Evolutionary conservation across 2,329 filamentous ascomycete species (phyloP).

Genomic region (Apiospora hydei): DNA sequence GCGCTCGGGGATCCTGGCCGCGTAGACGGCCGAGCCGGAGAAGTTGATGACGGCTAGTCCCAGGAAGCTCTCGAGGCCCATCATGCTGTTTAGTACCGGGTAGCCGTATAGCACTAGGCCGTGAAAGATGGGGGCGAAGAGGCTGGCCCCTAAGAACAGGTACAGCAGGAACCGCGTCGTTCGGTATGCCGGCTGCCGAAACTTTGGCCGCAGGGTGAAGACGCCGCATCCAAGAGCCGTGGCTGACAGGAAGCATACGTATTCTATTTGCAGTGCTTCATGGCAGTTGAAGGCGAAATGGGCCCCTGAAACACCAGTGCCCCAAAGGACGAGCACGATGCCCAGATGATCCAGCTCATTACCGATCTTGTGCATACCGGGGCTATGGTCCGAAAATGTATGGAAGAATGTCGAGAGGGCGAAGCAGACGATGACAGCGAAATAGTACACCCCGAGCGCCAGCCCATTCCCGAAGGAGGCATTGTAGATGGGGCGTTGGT

Average conservation of each 20-base stretch:
- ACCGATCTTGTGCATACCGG: conserved; percentile 36
- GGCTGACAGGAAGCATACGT: conserved; percentile 33
- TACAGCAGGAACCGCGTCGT: conserved; percentile 36
- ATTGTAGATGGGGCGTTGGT: not conserved
- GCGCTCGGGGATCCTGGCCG: conserved; percentile 38
- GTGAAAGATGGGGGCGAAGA: conserved; percentile 38
- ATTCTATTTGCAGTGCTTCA: conserved; percentile 28
- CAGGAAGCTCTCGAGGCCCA: conserved; percentile 38
- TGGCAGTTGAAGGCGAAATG: conserved; percentile 40
- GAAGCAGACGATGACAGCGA: conserved; percentile 39
- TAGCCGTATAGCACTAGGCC: conserved; percentile 33
- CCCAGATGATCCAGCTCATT: conserved; percentile 42
- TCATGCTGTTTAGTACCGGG: conserved; percentile 31
- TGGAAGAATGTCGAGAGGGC: conserved; percentile 37
- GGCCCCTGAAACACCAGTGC: conserved; percentile 35
- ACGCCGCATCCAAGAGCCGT: conserved; percentile 35
- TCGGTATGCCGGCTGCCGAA: conserved; percentile 37
- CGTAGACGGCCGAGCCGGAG: conserved; percentile 38
- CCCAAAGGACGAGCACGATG: conserved; percentile 41
- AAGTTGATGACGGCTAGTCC: conserved; percentile 40
- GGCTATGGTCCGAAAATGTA: conserved; percentile 42
- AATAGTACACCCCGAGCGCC: conserved; percentile 35
- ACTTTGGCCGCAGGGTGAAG: conserved; percentile 38
- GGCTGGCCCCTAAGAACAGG: conserved; percentile 34
- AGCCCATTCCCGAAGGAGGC: conserved; percentile 25